Percentiles rank a stretch among this genome's conserved stretches.
Evolutionary conservation across 768 basidiomycete genomes (phyloP).

Genomic region (Kwoniella bestiolae): DNA sequence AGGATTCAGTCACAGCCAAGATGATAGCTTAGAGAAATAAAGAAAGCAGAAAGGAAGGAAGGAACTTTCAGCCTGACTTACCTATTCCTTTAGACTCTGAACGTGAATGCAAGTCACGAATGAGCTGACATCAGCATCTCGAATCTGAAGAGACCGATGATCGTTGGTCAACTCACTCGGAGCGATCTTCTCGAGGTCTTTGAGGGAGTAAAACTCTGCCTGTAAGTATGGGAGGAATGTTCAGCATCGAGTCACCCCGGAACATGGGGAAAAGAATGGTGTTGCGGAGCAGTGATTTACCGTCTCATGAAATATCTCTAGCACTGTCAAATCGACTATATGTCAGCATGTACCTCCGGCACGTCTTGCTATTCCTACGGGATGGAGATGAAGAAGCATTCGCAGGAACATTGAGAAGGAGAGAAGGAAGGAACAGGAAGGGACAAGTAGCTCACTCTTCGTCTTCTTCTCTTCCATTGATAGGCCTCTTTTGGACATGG

Average conservation of each 20-base stretch:
- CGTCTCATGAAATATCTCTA: conserved; percentile 93
- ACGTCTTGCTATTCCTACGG: too few relatives aligned
- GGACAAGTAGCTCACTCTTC: conserved; percentile 60
- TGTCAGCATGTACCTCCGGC: too few relatives aligned
- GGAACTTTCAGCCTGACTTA: conserved; percentile 52
- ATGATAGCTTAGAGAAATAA: too few relatives aligned
- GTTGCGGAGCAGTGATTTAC: too few relatives aligned
- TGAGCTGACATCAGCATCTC: neutral
- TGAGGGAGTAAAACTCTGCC: conserved; percentile 87
- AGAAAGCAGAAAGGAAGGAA: neutral
- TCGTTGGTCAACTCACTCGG: conserved; percentile 43
- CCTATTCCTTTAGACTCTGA: conserved; percentile 89
- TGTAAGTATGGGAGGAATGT: conserved; percentile 53
- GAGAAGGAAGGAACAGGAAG: neutral
- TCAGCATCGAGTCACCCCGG: too few relatives aligned
- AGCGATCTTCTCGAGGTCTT: conserved; percentile 80
- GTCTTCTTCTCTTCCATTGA: conserved; percentile 88
- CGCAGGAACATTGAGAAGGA: neutral
- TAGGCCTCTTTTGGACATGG: conserved; percentile 66
- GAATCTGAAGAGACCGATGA: neutral
- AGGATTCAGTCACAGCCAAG: too few relatives aligned
- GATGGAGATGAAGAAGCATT: neutral
- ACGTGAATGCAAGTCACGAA: conserved; percentile 36
- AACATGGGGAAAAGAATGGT: too few relatives aligned
- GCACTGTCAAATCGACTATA: conserved; percentile 57